Evolutionary conservation across 2,329 filamentous ascomycete genomes (phyloP), one percentile per base, ranked within the genome.

Genomic region (Colletotrichum incanum): DNA sequence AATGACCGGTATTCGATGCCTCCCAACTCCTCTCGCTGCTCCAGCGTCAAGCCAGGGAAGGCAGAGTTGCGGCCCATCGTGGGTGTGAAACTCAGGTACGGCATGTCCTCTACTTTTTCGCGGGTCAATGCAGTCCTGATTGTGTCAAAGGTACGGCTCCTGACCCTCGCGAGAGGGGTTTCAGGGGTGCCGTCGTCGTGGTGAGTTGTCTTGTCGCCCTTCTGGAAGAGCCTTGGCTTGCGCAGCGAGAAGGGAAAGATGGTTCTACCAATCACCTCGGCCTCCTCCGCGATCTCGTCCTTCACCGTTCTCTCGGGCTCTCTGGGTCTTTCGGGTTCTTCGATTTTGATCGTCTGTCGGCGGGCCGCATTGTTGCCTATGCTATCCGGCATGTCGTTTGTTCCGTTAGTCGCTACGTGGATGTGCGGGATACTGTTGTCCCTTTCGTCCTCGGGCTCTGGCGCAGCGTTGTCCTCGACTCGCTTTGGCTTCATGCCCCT

Each of bases 1-100:
- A 99, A 81, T 0, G 96, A 94, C 7, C 96, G 92, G 79, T 99
- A 99, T 81, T 99, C 96, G 74, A 99, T 98, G 26, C 96, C 96
- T 14, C 96, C 96, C 2, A 99, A 85, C 81, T 99, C 96, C 79
- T 99, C 95, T 75, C 96, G 90, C 82, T 99, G 95, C 74, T 96
- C 94, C 76, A 97, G 93, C 0, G 93, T 94, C 75, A 99, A 82
- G 76, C 95, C 94, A 16, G 96, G 88, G 78, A 98, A 99, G 47
- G 94, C 93, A 14, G 96, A 98, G 80, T 99, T 99, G 74, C 96
- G 91, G 31, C 93, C 96, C 65, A 98, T 89, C 0, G 96, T 99
- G 2, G 96, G 94, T 72, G 95, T 92, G 89, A 94, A 98, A 81
- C 94, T 98, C 63, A 99, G 88, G 80, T 99, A 99, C 0, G 96